Evolutionary conservation across 257 asterid species (phyloP), one percentile per base, ranked within the genome.

Genomic region (Nicotiana noctiflora): DNA sequence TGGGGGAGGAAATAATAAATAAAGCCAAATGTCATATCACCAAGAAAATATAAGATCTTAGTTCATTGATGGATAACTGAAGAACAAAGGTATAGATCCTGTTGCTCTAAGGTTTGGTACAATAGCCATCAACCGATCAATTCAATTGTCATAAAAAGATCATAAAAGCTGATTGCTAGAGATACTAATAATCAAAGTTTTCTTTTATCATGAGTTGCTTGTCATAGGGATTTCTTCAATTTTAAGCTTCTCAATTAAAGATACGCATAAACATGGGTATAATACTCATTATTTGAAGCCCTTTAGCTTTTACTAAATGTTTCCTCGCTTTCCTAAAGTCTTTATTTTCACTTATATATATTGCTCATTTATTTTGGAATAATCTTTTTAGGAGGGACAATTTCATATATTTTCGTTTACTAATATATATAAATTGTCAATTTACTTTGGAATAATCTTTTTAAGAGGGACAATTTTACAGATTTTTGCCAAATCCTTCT

Each of bases 161-260:
- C 3, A 17, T 32, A 83, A 79, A 81, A 81, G 88, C 6, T 32
- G 81, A 85, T 85, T 83, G 81, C 67, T 12, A 46, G 55, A 74
- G 62, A 40, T 61, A 37, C 78, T 51, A 72, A 53, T 65, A 77
- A 67, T 76, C 82, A 81, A 82, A 31, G 60, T 23, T 34, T 83
- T 40, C 65, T 88, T 78, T 49, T 29, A 23, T 82, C 83, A 68
- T 66, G 63, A 65, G 82, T 84, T 86, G 59, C 52, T 86, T 67
- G 81, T 82, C 79, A 63, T 32, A 34, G 31, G 80, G 82, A 84
- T 83, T 40, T 90, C 90, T 83, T 88, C 80, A 10, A 49, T 70
- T 51, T 82, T 77, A 83, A 90, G 89, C 86, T 74, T 86, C 84
- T 74, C 75, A 55, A 37, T 5, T 52, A 53, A 55, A 80, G 78